These are phyloP conservation scores for Kwoniella dendrophila DNA, from an alignment of 768 basidiomycete genomes.

Conservation along the genomic window DNA sequence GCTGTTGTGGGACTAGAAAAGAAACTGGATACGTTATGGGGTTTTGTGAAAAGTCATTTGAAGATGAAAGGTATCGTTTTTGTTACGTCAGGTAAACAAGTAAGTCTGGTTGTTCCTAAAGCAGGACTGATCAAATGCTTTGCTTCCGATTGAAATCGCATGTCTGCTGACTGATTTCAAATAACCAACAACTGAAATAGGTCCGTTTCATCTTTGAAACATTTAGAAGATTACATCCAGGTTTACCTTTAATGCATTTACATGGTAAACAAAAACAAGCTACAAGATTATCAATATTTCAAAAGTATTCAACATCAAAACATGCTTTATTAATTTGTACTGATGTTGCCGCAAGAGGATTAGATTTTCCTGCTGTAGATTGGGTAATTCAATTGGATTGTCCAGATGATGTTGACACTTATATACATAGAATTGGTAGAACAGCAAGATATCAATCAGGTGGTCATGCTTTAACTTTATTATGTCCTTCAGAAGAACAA, in stretches of 20 bases:
- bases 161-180: not conserved
- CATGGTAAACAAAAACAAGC: slow-evolving; percentile 97
- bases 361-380: slow-evolving; percentile 94
- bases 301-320: slow-evolving; percentile 76
- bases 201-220: slow-evolving; percentile 93
- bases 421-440: slow-evolving; percentile 93
- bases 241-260: slow-evolving; percentile 85
- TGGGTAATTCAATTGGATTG: slow-evolving; percentile 97
- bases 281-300: slow-evolving; percentile 79
- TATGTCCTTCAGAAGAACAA: slow-evolving; percentile 88
- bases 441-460: slow-evolving; percentile 91
- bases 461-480: slow-evolving; percentile 78
- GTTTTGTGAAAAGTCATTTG: slow-evolving; percentile 91
- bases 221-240: slow-evolving; percentile 93
- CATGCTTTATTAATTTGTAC: slow-evolving; percentile 90
- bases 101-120: slow-evolving; percentile 28
- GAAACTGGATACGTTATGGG: slow-evolving; percentile 89
- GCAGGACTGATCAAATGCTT: not conserved
- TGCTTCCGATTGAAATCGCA: no score
- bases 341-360: slow-evolving; percentile 90
- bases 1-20: slow-evolving; percentile 76
- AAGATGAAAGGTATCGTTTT: slow-evolving; percentile 91
- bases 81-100: slow-evolving; percentile 92
- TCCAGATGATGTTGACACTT: slow-evolving; percentile 95
- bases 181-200: slow-evolving; percentile 40